Percentiles rank a stretch among this genome's conserved stretches.
Conservation (phyloP, 768 basidiomycete genomes). For the Leccinum subgranulosum region DNA sequence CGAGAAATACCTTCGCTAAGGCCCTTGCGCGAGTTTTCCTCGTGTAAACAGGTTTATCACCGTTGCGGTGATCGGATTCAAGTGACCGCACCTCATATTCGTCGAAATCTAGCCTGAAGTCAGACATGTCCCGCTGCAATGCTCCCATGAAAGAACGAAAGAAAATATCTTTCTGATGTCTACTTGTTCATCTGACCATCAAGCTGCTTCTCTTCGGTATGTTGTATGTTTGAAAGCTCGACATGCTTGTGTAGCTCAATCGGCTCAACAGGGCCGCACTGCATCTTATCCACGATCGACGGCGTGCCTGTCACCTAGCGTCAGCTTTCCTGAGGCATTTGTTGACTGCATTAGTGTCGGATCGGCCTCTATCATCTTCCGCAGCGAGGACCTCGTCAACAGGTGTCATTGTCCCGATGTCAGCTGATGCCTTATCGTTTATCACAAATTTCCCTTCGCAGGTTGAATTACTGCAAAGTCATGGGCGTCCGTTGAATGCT, state of each 20-base stretch:
- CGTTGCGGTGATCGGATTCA: not conserved
- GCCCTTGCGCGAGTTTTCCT: slow-evolving; percentile 5
- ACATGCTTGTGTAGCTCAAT: not conserved
- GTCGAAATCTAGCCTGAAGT: slow-evolving; percentile 3
- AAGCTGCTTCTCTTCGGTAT: not conserved
- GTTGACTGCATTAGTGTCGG: not conserved
- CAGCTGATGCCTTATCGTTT: not conserved
- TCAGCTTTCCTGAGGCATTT: not conserved
- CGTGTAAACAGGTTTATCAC: slow-evolving; percentile 7
- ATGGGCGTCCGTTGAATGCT: slow-evolving; percentile 5
- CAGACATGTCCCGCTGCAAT: not conserved
- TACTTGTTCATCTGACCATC: not conserved
- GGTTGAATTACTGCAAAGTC: not conserved
- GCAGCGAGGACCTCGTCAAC: not conserved
- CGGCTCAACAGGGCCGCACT: not conserved
- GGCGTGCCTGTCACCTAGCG: not conserved
- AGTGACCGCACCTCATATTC: not conserved
- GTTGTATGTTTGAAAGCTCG: not conserved
- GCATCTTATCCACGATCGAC: slow-evolving; percentile 5
- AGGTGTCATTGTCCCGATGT: slow-evolving; percentile 1
- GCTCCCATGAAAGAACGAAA: not conserved
- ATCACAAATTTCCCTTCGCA: not conserved
- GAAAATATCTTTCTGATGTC: not conserved
- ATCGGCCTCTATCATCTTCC: slow-evolving; percentile 4
- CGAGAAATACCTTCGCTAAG: not conserved